A percentile compares a stretch with the other conserved stretches of the same genome.
Conservation (phyloP, 768 basidiomycete species). For the Psilocybe sp. region DNA sequence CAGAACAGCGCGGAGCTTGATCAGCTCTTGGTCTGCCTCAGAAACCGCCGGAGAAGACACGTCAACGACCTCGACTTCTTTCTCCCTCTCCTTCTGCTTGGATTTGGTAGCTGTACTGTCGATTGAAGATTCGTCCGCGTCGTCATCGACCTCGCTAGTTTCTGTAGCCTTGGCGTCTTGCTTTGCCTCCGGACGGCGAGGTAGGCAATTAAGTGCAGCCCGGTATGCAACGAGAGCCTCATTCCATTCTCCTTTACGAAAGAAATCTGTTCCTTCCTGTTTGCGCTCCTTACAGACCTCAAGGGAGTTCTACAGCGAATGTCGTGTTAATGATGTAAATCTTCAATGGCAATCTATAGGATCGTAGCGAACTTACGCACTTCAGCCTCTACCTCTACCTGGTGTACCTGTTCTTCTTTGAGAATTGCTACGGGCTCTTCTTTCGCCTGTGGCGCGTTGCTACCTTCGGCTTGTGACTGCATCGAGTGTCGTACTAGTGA, state of each 20-base stretch:
- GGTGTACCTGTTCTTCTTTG: not conserved
- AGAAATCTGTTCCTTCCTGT: constrained; percentile 70
- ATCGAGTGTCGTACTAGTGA: too few relatives aligned
- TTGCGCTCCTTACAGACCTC: constrained; percentile 61
- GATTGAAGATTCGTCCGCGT: not conserved
- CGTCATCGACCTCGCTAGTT: not conserved
- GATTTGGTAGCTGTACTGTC: constrained; percentile 4
- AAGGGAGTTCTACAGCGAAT: constrained; percentile 12
- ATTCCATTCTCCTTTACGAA: constrained; percentile 62
- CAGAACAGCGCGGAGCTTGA: constrained; percentile 55
- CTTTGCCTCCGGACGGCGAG: constrained; percentile 34
- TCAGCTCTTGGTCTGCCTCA: constrained; percentile 14
- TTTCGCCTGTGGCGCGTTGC: too few relatives aligned
- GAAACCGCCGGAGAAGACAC: constrained; percentile 19
- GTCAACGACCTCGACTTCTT: constrained; percentile 10
- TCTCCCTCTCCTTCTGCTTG: constrained; percentile 1
- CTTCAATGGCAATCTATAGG: not conserved
- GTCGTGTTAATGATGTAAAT: not conserved
- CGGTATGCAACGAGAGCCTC: constrained; percentile 72
- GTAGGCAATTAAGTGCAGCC: constrained; percentile 65
- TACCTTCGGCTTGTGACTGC: too few relatives aligned
- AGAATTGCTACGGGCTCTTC: too few relatives aligned
- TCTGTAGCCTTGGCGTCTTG: constrained; percentile 12
- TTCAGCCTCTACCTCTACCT: not conserved
- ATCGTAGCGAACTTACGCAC: not conserved